These are phyloP conservation scores for Venturia asperata DNA, from an alignment of 2,329 filamentous ascomycete species.

Conservation along the genomic window DNA sequence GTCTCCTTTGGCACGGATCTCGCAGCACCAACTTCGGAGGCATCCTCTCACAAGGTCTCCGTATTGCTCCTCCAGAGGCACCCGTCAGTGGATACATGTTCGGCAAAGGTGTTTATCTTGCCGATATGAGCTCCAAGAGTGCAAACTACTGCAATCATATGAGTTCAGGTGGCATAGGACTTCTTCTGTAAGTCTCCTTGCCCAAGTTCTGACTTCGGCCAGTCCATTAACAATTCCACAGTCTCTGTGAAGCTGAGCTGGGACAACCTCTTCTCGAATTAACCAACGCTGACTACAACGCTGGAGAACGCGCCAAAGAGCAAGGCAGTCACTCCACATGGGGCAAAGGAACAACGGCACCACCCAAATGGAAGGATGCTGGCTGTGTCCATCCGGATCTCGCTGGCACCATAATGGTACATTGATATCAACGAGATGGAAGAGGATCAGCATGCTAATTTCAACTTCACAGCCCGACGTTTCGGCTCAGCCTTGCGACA, in stretches of 20 bases:
- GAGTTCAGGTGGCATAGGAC: conserved; percentile 59
- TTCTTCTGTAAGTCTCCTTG: conserved; percentile 48
- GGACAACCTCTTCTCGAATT: conserved; percentile 67
- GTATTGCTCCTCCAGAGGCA: conserved; percentile 82
- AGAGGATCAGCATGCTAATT: conserved; percentile 24
- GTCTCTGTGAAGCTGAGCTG: conserved; percentile 74
- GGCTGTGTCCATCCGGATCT: conserved; percentile 56
- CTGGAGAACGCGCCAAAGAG: conserved; percentile 55
- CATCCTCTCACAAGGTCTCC: conserved; percentile 78
- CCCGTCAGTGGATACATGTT: conserved; percentile 81
- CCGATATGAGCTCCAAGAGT: conserved; percentile 75
- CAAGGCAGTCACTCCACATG: conserved; percentile 60
- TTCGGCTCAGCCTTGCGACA: conserved; percentile 41
- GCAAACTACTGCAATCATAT: conserved; percentile 64
- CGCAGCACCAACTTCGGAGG: conserved; percentile 78
- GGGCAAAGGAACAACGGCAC: conserved; percentile 60
- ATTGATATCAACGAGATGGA: conserved; percentile 25
- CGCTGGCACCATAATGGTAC: conserved; percentile 62
- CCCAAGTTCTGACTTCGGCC: not conserved
- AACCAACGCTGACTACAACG: conserved; percentile 50
- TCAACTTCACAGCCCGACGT: conserved; percentile 41
- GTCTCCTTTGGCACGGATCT: conserved; percentile 83
- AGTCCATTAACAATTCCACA: not conserved
- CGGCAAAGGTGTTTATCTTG: conserved; percentile 61
- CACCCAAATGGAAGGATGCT: conserved; percentile 69